Conservation (phyloP, 139 green algal species). For the Chlorella sp. region DNA sequence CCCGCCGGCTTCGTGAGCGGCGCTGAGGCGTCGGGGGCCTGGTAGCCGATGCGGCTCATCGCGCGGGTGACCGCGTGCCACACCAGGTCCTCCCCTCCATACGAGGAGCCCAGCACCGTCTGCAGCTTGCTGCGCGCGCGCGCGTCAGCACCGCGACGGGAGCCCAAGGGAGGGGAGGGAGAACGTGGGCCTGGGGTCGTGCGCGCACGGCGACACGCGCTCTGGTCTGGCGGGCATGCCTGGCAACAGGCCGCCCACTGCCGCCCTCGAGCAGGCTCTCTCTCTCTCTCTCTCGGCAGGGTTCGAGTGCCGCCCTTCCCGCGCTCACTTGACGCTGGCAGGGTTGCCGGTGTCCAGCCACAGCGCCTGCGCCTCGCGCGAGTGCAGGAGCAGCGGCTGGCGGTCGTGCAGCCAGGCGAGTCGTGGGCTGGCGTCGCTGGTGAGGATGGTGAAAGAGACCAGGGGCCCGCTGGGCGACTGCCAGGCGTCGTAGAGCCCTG, state of each 20-base stretch:
- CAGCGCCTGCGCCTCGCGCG: constrained; percentile 19
- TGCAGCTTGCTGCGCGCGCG: constrained; percentile 37
- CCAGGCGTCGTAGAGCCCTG: constrained; percentile 31
- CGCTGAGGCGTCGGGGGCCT: constrained; percentile 36
- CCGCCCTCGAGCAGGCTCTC: too few relatives aligned
- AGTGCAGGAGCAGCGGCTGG: constrained; percentile 77
- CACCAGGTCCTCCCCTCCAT: constrained; percentile 59
- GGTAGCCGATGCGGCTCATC: constrained; percentile 62
- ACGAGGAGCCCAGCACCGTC: constrained; percentile 40
- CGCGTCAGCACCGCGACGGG: neutral
- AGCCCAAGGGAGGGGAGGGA: neutral
- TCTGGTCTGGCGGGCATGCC: too few relatives aligned
- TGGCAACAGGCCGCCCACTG: too few relatives aligned
- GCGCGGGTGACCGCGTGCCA: constrained; percentile 75
- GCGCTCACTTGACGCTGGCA: neutral
- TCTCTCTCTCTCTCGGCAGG: too few relatives aligned
- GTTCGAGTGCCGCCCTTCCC: too few relatives aligned
- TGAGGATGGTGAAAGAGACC: constrained; percentile 78
- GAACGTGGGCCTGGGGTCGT: neutral
- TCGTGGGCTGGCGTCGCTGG: constrained; percentile 54
- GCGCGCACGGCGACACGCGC: too few relatives aligned
- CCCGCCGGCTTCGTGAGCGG: neutral
- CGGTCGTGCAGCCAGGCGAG: constrained; percentile 83
- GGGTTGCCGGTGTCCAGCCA: constrained; percentile 48
- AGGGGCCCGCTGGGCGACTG: constrained; percentile 25